Conservation (phyloP, 2,329 filamentous ascomycete species). For the Verticillium klebahnii region DNA sequence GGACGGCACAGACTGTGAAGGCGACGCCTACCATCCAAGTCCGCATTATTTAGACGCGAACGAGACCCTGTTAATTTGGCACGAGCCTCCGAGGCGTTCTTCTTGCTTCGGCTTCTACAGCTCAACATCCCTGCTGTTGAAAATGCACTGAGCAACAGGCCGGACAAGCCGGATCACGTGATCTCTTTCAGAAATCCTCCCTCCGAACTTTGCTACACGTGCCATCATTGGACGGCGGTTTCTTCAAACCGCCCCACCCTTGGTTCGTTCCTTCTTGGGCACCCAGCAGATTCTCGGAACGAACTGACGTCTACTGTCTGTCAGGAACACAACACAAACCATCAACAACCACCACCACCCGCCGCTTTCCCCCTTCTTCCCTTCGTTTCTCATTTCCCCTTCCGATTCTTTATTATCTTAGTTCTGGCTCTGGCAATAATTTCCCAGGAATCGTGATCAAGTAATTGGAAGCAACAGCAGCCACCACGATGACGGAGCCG, state of each 20-base stretch:
- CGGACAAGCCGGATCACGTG: not conserved
- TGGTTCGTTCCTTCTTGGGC: not conserved
- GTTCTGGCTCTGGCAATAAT: not conserved
- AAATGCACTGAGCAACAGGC: not conserved
- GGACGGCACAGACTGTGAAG: not conserved
- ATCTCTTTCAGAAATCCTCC: not conserved
- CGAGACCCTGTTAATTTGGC: not conserved
- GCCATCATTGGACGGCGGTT: not conserved
- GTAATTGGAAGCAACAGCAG: not conserved
- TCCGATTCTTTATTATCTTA: not conserved
- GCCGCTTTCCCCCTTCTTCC: not conserved
- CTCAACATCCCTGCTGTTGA: not conserved
- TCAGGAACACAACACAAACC: not conserved
- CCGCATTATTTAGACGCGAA: not conserved
- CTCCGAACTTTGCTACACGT: not conserved
- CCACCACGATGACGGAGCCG: constrained; percentile 64
- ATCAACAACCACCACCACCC: not conserved
- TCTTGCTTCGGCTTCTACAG: not conserved
- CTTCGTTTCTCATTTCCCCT: not conserved
- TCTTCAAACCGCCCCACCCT: not conserved
- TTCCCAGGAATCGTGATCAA: not conserved
- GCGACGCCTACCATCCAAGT: not conserved
- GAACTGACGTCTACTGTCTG: not conserved
- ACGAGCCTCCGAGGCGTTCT: not conserved
- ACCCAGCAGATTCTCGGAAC: not conserved